These are phyloP conservation scores for Sarcomyxa edulis DNA, from an alignment of 768 basidiomycete genomes.

Conservation along the genomic window DNA sequence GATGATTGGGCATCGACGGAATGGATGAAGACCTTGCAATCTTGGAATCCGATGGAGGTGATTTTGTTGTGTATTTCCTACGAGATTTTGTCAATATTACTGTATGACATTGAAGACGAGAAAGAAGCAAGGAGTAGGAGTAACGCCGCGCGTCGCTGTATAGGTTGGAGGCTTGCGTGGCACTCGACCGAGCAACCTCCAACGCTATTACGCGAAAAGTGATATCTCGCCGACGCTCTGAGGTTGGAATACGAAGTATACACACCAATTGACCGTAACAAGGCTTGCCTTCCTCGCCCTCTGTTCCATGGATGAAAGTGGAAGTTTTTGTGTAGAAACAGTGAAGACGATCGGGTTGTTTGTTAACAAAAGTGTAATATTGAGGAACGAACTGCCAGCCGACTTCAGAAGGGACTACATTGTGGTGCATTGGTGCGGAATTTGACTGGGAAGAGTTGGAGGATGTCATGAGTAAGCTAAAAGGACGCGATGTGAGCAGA, in stretches of 20 bases:
- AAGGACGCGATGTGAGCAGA: slow-evolving; percentile 3
- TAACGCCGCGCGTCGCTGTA: no score
- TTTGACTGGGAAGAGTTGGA: no score
- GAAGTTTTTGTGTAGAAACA: slow-evolving; percentile 99
- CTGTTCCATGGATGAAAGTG: slow-evolving; percentile 94
- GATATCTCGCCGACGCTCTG: no score
- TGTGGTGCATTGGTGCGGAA: slow-evolving; percentile 37
- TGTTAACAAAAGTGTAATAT: slow-evolving; percentile 99
- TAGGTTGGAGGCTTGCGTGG: no score
- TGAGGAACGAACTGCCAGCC: slow-evolving; percentile 99
- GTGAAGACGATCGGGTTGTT: slow-evolving; percentile 93
- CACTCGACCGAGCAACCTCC: no score
- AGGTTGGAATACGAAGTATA: no score
- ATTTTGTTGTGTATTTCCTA: slow-evolving; percentile 99
- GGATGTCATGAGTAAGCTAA: neutral
- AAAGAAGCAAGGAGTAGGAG: slow-evolving; percentile 6
- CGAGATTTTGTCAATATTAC: no score
- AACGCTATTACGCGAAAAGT: no score
- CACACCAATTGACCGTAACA: slow-evolving; percentile 91
- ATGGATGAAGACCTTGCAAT: slow-evolving; percentile 99
- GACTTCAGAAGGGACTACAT: slow-evolving; percentile 87
- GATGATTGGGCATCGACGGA: slow-evolving; percentile 97
- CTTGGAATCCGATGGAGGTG: slow-evolving; percentile 86
- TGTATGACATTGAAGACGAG: slow-evolving; percentile 6
- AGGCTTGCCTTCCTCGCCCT: slow-evolving; percentile 89